Evolutionary conservation across 805 yeast genomes (phyloP), one percentile per base, ranked within the genome.

Genomic region (Schizosaccharomyces osmophilus): DNA sequence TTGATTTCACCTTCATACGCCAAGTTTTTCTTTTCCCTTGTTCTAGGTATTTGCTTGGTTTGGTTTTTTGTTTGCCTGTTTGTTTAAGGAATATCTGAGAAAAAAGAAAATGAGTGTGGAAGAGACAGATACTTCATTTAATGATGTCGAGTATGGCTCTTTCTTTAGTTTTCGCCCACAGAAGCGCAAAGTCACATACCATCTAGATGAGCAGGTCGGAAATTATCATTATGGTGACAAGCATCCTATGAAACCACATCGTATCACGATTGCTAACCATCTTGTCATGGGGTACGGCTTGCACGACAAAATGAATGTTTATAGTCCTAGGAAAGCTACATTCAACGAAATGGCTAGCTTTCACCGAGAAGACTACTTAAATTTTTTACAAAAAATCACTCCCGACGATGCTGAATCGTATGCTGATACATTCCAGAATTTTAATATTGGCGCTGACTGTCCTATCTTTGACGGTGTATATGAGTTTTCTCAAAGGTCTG

Each of bases 241-340:
- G 63, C 98, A 90, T 72, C 98, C 98, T n/a, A 90, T 90, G 98
- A 90, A 90, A 71, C 98, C 98, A 17, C 87, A 89, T 71, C 75
- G 98, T 65, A 75, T 93, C 64, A 84, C 88, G 89, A 78, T 90
- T 57, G 90, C 98, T 0, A 97, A 90, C 72, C 95, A 89, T 70
- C 74, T 90, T 64, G 90, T 90, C 61, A 79, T 84, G 42, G 82
- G 84, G 15, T 90, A 93, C 72, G 87, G 87, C 63, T 74, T 90
- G 59, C 87, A 89, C 70, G 87, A 87, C 67, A 78, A 82, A 65
- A 87, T 90, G 96, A 97, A 93, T 69, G 73, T 88, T 36, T 93
- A 85, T 71, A 77, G 81, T 63, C 94, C 97, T 1, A 75, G 94
- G 64, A 73, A 81, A 42, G 97, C 97, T 13, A 82, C 95, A 0